Percentiles rank a stretch among this genome's conserved stretches.
phyloP scores from a whole-genome alignment of 2,329 filamentous ascomycete genomes.

The Bretziella fagacearum region DNA sequence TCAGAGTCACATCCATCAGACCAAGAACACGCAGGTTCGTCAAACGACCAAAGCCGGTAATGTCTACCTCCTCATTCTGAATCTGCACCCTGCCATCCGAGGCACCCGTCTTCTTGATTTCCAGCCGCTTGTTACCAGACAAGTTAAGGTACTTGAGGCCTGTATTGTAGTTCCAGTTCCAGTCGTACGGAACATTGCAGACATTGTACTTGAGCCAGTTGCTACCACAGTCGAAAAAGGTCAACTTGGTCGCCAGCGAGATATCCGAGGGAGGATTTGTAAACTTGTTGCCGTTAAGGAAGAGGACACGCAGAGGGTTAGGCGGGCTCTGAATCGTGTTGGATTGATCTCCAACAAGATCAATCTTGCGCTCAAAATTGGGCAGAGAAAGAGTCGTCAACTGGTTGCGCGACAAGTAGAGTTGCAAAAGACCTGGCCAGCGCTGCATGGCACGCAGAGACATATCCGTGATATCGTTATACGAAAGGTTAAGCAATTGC shows the following conservation, averaged over 20 bases:
- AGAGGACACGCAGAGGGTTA: conserved; percentile 69
- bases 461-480: conserved; percentile 79
- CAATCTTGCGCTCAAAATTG: conserved; percentile 52
- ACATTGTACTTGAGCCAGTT: conserved; percentile 97
- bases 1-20: conserved; percentile 94
- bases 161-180: conserved; percentile 99
- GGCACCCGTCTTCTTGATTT: conserved; percentile 53
- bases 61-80: conserved; percentile 22
- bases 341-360: conserved; percentile 36
- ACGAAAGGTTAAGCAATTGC: conserved; percentile 79
- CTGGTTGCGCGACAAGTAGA: conserved; percentile 92
- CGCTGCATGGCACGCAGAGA: conserved; percentile 73
- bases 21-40: conserved; percentile 73
- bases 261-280: conserved; percentile 91
- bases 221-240: conserved; percentile 84
- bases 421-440: conserved; percentile 77
- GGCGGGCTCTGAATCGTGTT: background rate
- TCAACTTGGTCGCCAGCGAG: conserved; percentile 79
- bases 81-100: conserved; percentile 3
- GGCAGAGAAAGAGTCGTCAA: conserved; percentile 81
- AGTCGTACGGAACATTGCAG: conserved; percentile 96
- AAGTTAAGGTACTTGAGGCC: conserved; percentile 90
- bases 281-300: conserved; percentile 96
- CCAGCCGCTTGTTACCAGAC: conserved; percentile 88
- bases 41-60: conserved; percentile 76